Conservation (phyloP, 352 stramenopile genomes). For the Phytophthora pseudosyringae region DNA sequence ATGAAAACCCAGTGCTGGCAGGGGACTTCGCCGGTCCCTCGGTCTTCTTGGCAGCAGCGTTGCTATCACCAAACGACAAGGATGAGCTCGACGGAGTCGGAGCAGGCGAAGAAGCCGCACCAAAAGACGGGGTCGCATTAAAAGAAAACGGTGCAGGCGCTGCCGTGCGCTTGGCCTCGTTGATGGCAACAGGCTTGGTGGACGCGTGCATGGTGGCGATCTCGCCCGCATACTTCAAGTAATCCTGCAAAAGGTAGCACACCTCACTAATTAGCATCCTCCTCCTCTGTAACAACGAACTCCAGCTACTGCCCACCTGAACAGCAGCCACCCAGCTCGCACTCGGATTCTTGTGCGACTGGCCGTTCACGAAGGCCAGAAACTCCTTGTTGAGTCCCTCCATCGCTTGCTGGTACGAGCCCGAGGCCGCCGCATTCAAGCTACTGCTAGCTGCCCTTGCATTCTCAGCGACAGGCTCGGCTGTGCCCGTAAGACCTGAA, state of each 20-base stretch:
- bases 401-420: conserved; percentile 79
- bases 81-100: conserved; percentile 18
- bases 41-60: conserved; percentile 14
- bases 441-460: conserved; percentile 12
- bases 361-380: conserved; percentile 68
- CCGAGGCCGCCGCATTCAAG: conserved; percentile 6
- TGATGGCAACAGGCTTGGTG: conserved; percentile 62
- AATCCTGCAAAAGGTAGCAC: conserved; percentile 55
- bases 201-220: conserved; percentile 69
- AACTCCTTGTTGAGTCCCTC: conserved; percentile 86
- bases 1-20: conserved; percentile 21
- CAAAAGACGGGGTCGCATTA: conserved; percentile 5
- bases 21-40: conserved; percentile 14
- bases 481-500: conserved; percentile 47
- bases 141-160: conserved; percentile 36
- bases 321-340: conserved; percentile 68
- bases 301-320: conserved; percentile 41
- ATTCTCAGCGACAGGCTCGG: conserved; percentile 5
- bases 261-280: conserved; percentile 6
- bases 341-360: conserved; percentile 71
- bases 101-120: conserved; percentile 24
- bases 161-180: conserved; percentile 30
- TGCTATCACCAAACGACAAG: conserved; percentile 44
- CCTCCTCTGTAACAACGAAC: not conserved
- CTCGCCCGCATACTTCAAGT: conserved; percentile 67